These are phyloP conservation scores for Leishmania tarentolae DNA, from an alignment of 208 protist species.

Conservation along the genomic window DNA sequence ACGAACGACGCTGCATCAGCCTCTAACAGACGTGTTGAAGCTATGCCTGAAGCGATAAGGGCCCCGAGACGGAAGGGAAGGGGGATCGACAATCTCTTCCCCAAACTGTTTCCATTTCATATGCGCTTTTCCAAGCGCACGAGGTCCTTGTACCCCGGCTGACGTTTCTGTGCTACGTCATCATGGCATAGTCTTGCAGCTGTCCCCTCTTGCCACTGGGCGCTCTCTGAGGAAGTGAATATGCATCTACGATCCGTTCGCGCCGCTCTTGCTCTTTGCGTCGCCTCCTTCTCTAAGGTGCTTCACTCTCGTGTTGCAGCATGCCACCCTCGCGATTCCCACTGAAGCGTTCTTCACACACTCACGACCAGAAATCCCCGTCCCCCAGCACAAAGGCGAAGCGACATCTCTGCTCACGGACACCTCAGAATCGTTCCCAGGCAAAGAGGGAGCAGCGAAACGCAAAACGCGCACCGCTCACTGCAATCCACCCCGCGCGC, in stretches of 20 bases:
- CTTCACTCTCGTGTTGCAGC: background rate
- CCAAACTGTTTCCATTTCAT: background rate
- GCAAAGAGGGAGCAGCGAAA: slow-evolving; percentile 2
- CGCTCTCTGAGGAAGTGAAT: background rate
- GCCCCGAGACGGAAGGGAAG: no score
- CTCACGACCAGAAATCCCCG: background rate
- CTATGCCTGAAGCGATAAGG: background rate
- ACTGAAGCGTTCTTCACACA: slow-evolving; percentile 7
- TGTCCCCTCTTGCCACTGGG: no score
- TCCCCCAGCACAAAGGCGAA: background rate
- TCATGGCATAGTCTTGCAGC: background rate
- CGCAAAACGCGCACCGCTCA: background rate
- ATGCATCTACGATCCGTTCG: background rate
- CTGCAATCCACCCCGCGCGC: background rate
- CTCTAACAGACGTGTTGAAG: background rate
- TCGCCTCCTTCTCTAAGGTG: background rate
- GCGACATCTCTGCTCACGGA: background rate
- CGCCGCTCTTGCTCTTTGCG: background rate
- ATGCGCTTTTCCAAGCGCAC: background rate
- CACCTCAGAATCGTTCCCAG: background rate
- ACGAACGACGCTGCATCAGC: background rate
- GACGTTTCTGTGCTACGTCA: background rate
- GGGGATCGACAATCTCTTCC: background rate
- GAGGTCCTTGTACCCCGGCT: background rate
- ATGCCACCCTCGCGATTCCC: background rate